These are phyloP conservation scores for Penicillium paxilli DNA, from an alignment of 495 filamentous ascomycete genomes.

Conservation along the genomic window DNA sequence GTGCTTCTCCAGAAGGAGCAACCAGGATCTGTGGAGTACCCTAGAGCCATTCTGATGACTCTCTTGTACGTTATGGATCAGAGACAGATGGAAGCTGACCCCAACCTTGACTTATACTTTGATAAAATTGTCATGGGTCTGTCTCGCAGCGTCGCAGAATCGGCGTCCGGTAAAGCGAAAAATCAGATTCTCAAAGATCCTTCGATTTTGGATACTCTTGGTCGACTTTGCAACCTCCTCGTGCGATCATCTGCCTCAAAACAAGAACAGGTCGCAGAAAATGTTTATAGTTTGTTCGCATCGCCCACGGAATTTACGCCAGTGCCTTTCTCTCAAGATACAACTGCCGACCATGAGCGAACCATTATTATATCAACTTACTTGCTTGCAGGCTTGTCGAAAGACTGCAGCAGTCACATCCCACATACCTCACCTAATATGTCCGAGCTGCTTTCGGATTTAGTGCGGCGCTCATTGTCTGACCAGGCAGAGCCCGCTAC, in stretches of 20 bases:
- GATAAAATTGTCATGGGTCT: slow-evolving; percentile 58
- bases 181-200: slow-evolving; percentile 52
- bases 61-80: slow-evolving; percentile 64
- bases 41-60: slow-evolving; percentile 61
- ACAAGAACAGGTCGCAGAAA: slow-evolving; percentile 54
- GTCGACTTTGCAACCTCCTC: slow-evolving; percentile 63
- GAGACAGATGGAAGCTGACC: slow-evolving; percentile 47
- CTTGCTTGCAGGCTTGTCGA: slow-evolving; percentile 58
- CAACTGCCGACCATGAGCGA: slow-evolving; percentile 37
- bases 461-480: slow-evolving; percentile 37
- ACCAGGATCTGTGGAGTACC: slow-evolving; percentile 50
- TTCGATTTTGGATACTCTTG: slow-evolving; percentile 59
- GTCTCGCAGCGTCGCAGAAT: slow-evolving; percentile 43
- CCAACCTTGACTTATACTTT: slow-evolving; percentile 57
- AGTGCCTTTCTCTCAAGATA: slow-evolving; percentile 38
- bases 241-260: slow-evolving; percentile 53
- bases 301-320: slow-evolving; percentile 32
- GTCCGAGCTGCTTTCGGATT: slow-evolving; percentile 38
- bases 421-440: slow-evolving; percentile 37
- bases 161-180: slow-evolving; percentile 37
- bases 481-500: slow-evolving; percentile 36
- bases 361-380: slow-evolving; percentile 63
- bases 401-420: slow-evolving; percentile 29
- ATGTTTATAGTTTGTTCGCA: slow-evolving; percentile 59
- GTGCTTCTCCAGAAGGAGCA: slow-evolving; percentile 56